Conservation (phyloP, 1,139 yeast species). For the Candida pseudoviswanathii region DNA sequence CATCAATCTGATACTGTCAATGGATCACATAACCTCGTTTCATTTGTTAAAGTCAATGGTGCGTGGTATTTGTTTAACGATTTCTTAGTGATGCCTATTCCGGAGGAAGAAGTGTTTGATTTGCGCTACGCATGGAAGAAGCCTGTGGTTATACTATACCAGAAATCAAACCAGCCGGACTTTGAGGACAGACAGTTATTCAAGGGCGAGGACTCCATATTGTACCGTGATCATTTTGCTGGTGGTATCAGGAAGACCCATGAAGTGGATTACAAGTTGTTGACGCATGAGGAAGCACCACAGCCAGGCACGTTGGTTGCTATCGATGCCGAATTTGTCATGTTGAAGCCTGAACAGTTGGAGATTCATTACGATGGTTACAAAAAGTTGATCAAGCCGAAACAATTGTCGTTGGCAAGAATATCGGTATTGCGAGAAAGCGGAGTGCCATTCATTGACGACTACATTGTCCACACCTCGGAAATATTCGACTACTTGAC, state of each 20-base stretch:
- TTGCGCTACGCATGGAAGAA: constrained; percentile 78
- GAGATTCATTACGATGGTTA: constrained; percentile 74
- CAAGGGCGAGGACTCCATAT: constrained; percentile 59
- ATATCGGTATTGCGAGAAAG: constrained; percentile 85
- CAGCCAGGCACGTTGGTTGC: constrained; percentile 78
- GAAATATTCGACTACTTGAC: constrained; percentile 85
- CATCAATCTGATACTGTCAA: constrained; percentile 50
- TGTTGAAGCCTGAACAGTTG: constrained; percentile 73
- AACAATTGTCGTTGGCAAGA: constrained; percentile 78
- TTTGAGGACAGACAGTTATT: constrained; percentile 28
- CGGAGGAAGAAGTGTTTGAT: constrained; percentile 73
- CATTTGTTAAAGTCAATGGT: constrained; percentile 54
- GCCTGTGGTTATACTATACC: constrained; percentile 75
- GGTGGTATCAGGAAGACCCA: constrained; percentile 64
- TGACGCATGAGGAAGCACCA: constrained; percentile 73
- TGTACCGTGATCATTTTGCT: constrained; percentile 78
- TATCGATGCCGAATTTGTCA: constrained; percentile 96
- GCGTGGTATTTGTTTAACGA: constrained; percentile 91
- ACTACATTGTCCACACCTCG: constrained; percentile 76
- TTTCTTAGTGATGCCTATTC: constrained; percentile 79
- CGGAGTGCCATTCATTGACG: constrained; percentile 89
- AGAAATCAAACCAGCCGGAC: constrained; percentile 31
- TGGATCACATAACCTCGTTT: constrained; percentile 59
- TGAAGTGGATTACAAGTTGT: constrained; percentile 62
- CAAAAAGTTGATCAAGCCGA: constrained; percentile 71